Conservation (phyloP, 805 yeast species). For the Blastobotrys chiropterorum region DNA sequence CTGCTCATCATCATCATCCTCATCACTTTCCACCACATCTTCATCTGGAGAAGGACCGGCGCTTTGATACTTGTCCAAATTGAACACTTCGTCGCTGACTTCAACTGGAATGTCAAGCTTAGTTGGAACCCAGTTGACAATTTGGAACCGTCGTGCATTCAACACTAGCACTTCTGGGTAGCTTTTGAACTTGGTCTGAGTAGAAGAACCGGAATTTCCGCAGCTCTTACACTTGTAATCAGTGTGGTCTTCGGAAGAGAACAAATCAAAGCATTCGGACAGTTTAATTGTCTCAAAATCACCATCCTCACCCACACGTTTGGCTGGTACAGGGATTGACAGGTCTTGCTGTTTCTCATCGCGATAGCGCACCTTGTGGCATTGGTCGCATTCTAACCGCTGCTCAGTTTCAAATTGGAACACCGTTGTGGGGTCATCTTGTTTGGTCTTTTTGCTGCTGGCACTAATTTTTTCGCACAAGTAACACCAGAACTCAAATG, state of each 20-base stretch:
- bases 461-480: slow-evolving; percentile 48
- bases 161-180: slow-evolving; percentile 68
- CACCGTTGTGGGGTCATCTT: slow-evolving; percentile 41
- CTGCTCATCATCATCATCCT: slow-evolving; percentile 14
- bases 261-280: slow-evolving; percentile 41
- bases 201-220: slow-evolving; percentile 32
- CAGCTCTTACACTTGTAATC: slow-evolving; percentile 63
- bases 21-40: slow-evolving; percentile 33
- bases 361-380: slow-evolving; percentile 55
- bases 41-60: slow-evolving; percentile 40
- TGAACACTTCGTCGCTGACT: slow-evolving; percentile 40
- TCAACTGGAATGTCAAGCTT: slow-evolving; percentile 71
- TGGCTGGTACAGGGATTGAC: slow-evolving; percentile 49
- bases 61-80: slow-evolving; percentile 39
- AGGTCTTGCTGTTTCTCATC: slow-evolving; percentile 56
- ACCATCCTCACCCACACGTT: slow-evolving; percentile 16
- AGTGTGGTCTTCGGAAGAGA: slow-evolving; percentile 45
- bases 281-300: slow-evolving; percentile 48
- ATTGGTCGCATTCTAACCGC: slow-evolving; percentile 51
- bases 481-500: slow-evolving; percentile 78
- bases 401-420: slow-evolving; percentile 63
- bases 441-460: slow-evolving; percentile 8
- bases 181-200: slow-evolving; percentile 46
- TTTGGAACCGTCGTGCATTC: slow-evolving; percentile 70
- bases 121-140: slow-evolving; percentile 85